Evolutionary conservation across 1,284 basidiomycete genomes (phyloP), one percentile per base, ranked within the genome.

Genomic region (Ganoderma boninense): DNA sequence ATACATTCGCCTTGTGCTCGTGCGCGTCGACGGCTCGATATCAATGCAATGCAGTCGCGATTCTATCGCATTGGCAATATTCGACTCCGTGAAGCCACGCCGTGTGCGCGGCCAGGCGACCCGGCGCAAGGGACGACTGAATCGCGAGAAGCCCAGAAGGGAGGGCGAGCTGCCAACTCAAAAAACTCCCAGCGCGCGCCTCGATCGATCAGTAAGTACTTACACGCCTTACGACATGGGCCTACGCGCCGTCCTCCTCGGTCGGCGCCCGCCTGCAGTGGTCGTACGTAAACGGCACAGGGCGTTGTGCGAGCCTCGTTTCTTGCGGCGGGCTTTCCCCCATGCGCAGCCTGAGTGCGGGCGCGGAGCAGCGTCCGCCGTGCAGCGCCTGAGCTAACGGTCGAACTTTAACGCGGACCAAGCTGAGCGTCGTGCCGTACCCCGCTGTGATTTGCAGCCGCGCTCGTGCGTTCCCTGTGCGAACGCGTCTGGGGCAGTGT

Each of bases 51-150:
- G 52, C 49, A 56, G 35, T 56, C 40, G 44, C 44, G 62, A 68
- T 64, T 10, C 49, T 26, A 38, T 57, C 59, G 60, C 46, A 49
- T 52, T 52, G 49, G 23, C 38, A 26, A 43, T 62, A 13, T 62
- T 62, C 60, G 40, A 62, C 62, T 64, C 62, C 67, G 62, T 64
- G 56, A 57, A 35, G 29, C 62, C 62, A 61, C 26, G 61, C 60
- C 40, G 46, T 60, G 59, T 60, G 35, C n/a, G n/a, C 59, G 35
- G 49, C 49, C 23, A 52, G 38, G 38, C 59, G 59, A 40, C 38
- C n/a, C 38, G 32, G 38, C 20, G 35, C 35, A 40, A 40, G 38
- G 59, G 32, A 11, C 59, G 38, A n/a, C 38, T 60, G 6, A 20
- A 35, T 40, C 38, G 13, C 38, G 32, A 60, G 59, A 60, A 60